A percentile compares a stretch with the other conserved stretches of the same genome.
Conservation (phyloP, 116 monocot species). For the Papilionanthe hybrid region DNA sequence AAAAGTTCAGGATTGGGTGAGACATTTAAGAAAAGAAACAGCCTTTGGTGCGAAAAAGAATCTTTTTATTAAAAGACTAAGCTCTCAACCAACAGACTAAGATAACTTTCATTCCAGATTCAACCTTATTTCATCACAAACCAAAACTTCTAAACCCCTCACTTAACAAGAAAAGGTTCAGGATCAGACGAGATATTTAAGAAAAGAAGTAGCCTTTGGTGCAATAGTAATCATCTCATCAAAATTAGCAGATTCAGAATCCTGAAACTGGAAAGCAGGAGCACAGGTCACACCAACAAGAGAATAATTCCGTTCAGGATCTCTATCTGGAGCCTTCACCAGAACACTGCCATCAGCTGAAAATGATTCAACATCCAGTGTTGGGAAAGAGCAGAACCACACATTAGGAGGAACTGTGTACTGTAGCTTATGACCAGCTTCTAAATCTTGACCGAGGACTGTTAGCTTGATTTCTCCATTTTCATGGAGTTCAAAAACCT, state of each 20-base stretch:
- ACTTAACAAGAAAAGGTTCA: neutral
- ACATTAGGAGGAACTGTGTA: constrained; percentile 73
- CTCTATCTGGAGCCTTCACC: constrained; percentile 41
- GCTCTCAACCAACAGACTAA: no score
- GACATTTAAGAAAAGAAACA: no score
- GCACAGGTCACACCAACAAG: constrained; percentile 85
- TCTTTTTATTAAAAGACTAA: no score
- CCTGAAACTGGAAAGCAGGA: constrained; percentile 84
- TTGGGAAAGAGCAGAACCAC: constrained; percentile 94
- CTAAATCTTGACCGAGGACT: constrained; percentile 57
- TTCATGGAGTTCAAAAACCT: constrained; percentile 78
- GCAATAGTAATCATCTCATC: constrained; percentile 31
- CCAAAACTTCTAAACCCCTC: neutral
- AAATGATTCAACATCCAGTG: constrained; percentile 64
- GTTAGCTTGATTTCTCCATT: constrained; percentile 62
- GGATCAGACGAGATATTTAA: constrained; percentile 34
- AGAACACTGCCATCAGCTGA: constrained; percentile 63
- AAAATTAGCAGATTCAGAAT: constrained; percentile 50
- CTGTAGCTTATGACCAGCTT: constrained; percentile 77
- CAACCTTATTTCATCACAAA: neutral
- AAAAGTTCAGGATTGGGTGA: no score
- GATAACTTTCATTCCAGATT: no score
- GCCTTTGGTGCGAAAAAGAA: no score
- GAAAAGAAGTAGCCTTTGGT: constrained; percentile 61
- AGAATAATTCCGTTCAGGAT: constrained; percentile 64